phyloP scores from a whole-genome alignment of 805 yeast genomes.

The Saturnispora silvae region DNA sequence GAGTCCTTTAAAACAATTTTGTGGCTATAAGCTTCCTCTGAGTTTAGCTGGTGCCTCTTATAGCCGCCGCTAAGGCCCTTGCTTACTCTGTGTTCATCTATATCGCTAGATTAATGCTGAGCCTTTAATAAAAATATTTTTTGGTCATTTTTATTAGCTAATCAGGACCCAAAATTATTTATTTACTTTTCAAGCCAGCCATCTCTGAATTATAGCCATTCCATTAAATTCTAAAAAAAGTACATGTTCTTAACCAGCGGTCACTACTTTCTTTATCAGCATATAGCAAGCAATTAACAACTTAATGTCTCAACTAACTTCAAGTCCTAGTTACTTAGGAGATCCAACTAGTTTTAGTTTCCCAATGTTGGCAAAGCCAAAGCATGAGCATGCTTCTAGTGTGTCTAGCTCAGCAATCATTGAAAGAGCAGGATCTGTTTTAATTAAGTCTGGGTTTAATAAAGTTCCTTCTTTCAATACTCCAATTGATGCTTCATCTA shows the following conservation, averaged over 20 bases:
- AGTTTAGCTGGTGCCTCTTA: too few species aligned
- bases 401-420: background rate
- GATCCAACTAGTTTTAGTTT: conserved; percentile 9
- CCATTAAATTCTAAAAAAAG: background rate
- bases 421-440: conserved; percentile 12
- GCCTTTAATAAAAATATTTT: too few species aligned
- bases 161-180: background rate
- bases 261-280: background rate
- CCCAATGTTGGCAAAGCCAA: conserved; percentile 5
- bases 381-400: too few species aligned
- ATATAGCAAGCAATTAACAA: too few species aligned
- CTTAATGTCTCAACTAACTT: conserved; percentile 4
- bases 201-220: background rate
- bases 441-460: conserved; percentile 12
- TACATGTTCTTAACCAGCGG: background rate
- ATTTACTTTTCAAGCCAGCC: background rate
- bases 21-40: too few species aligned
- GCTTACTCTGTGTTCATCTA: too few species aligned
- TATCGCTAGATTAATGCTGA: too few species aligned
- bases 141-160: too few species aligned
- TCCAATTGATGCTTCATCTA: background rate
- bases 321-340: conserved; percentile 12
- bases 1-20: too few species aligned
- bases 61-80: too few species aligned
- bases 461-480: conserved; percentile 9